phyloP scores from a whole-genome alignment of 805 yeast species.

The Naumovozyma castellii region DNA sequence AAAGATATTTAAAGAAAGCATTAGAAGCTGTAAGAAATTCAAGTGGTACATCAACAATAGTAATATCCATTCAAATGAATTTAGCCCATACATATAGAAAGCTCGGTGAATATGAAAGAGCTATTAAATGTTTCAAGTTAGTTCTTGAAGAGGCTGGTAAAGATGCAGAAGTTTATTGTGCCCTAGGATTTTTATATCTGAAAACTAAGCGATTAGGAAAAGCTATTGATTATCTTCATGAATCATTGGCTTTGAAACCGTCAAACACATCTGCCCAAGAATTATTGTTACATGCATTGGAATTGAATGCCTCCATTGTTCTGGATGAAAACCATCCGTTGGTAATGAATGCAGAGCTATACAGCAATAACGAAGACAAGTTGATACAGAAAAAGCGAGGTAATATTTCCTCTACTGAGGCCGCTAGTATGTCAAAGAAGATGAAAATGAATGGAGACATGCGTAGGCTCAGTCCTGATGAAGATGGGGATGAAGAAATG shows the following conservation, averaged over 20 bases:
- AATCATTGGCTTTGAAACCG: slow-evolving; percentile 69
- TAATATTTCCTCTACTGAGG: not conserved
- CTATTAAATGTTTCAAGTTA: slow-evolving; percentile 65
- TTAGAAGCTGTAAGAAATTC: slow-evolving; percentile 55
- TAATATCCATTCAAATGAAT: slow-evolving; percentile 78
- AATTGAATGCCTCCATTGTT: slow-evolving; percentile 36
- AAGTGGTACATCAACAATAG: slow-evolving; percentile 71
- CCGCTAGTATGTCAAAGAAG: not conserved
- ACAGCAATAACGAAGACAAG: slow-evolving; percentile 2
- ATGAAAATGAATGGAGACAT: not conserved
- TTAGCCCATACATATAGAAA: slow-evolving; percentile 82
- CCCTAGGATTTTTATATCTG: slow-evolving; percentile 75
- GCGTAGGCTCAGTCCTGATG: not conserved
- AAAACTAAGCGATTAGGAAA: slow-evolving; percentile 52
- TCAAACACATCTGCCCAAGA: slow-evolving; percentile 80
- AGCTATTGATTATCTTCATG: slow-evolving; percentile 72
- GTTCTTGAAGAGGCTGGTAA: slow-evolving; percentile 61
- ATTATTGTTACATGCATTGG: slow-evolving; percentile 68
- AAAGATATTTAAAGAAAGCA: slow-evolving; percentile 61
- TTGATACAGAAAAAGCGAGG: not conserved
- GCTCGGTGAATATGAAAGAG: slow-evolving; percentile 48
- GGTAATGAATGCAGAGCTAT: slow-evolving; percentile 12
- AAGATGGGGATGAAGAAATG: slow-evolving; percentile 2
- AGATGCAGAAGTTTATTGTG: slow-evolving; percentile 68
- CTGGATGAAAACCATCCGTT: slow-evolving; percentile 27